Evolutionary conservation across 2,329 filamentous ascomycete species (phyloP).

Genomic region (Elsinoe perseae): DNA sequence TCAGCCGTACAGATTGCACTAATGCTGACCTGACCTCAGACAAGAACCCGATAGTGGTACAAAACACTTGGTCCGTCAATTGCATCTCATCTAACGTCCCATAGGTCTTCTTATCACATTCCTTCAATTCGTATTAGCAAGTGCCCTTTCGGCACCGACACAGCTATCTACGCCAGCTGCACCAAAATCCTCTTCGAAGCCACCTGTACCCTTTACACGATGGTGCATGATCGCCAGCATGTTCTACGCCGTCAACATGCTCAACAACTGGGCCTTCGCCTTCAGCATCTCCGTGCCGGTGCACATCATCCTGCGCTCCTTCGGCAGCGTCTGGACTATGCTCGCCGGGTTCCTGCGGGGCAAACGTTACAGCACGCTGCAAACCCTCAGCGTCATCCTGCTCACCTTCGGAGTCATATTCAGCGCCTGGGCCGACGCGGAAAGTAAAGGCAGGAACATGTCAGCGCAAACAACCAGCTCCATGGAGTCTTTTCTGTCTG

Average conservation of each 20-base stretch:
- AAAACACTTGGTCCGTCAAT: conserved; percentile 18
- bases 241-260: conserved; percentile 87
- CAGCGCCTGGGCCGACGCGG: conserved; percentile 83
- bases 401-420: conserved; percentile 80
- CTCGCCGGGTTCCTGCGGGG: conserved; percentile 79
- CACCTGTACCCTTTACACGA: conserved; percentile 73
- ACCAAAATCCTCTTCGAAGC: conserved; percentile 43
- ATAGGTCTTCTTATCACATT: conserved; percentile 57
- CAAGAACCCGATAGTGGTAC: conserved; percentile 77
- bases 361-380: conserved; percentile 71
- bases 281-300: conserved; percentile 95
- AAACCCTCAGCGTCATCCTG: conserved; percentile 72
- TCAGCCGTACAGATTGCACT: conserved; percentile 10
- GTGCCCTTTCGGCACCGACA: conserved; percentile 36
- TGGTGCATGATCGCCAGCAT: conserved; percentile 85
- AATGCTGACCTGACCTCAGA: conserved; percentile 39
- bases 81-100: not conserved
- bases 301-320: conserved; percentile 92
- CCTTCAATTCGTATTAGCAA: conserved; percentile 52
- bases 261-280: conserved; percentile 97
- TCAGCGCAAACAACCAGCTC: conserved; percentile 21
- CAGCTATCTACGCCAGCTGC: conserved; percentile 29
- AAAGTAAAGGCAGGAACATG: conserved; percentile 58
- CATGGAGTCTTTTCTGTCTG: conserved; percentile 52
- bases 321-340: conserved; percentile 94